Evolutionary conservation across 2,329 filamentous ascomycete species (phyloP).

Genomic region (Gnomoniopsis sp.): DNA sequence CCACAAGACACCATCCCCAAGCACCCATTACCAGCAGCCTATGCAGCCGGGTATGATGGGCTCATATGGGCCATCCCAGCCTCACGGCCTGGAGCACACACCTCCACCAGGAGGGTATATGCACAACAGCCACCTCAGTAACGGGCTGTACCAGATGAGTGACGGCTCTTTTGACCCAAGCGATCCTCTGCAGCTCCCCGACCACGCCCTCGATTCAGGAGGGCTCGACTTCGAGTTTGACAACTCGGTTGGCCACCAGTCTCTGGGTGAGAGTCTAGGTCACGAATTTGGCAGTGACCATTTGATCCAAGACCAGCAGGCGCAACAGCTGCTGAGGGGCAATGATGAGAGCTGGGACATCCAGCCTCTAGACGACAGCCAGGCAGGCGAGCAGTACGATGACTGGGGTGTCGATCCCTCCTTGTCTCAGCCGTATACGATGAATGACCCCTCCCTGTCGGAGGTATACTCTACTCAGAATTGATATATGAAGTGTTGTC

Average conservation of each 20-base stretch:
- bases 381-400: slow-evolving; percentile 11
- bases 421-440: slow-evolving; percentile 9
- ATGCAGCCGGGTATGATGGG: slow-evolving; percentile 18
- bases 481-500: not conserved
- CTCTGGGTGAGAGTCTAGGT: not conserved
- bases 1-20: slow-evolving; percentile 32
- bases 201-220: slow-evolving; percentile 7
- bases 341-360: slow-evolving; percentile 13
- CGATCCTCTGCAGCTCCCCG: slow-evolving; percentile 13
- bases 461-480: slow-evolving; percentile 15
- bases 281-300: not conserved
- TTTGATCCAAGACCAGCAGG: slow-evolving; percentile 9
- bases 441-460: slow-evolving; percentile 13
- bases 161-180: slow-evolving; percentile 6
- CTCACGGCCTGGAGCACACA: slow-evolving; percentile 20
- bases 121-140: slow-evolving; percentile 1
- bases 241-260: not conserved
- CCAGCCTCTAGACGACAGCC: slow-evolving; percentile 11
- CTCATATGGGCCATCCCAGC: slow-evolving; percentile 17
- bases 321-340: slow-evolving; percentile 3
- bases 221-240: not conserved
- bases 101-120: slow-evolving; percentile 6
- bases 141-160: not conserved
- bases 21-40: slow-evolving; percentile 20
- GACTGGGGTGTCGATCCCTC: slow-evolving; percentile 15